These are phyloP conservation scores for Cladosporium austrohemisphaericum DNA, from an alignment of 2,329 filamentous ascomycete species.

Conservation along the genomic window DNA sequence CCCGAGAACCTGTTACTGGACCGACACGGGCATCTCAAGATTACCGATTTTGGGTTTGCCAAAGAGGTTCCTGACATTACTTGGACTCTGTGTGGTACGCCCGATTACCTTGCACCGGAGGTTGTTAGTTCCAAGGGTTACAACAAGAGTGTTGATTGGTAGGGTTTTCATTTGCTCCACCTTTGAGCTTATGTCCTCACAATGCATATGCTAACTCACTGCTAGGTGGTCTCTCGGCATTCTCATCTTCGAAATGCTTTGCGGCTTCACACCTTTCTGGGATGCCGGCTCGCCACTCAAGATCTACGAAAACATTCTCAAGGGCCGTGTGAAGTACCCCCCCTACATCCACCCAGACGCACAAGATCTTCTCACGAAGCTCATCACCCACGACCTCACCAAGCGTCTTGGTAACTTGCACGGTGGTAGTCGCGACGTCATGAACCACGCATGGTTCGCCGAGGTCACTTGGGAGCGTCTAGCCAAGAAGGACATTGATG, in stretches of 20 bases:
- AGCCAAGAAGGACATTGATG: conserved; percentile 94
- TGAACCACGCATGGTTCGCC: conserved; percentile 92
- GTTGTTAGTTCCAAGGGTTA: conserved; percentile 99
- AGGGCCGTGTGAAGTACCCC: conserved; percentile 93
- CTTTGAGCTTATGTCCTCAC: background rate
- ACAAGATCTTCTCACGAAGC: conserved; percentile 82
- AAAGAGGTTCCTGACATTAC: conserved; percentile 98
- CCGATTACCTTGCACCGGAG: conserved; percentile 94
- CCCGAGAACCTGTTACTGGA: conserved; percentile 80
- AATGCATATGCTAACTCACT: conserved; percentile 9
- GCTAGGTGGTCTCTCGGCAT: conserved; percentile 95
- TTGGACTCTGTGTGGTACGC: conserved; percentile 96
- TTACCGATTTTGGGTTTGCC: conserved; percentile 94
- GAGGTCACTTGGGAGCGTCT: conserved; percentile 97
- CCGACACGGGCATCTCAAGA: conserved; percentile 71
- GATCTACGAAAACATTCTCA: conserved; percentile 98
- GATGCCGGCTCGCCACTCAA: conserved; percentile 97
- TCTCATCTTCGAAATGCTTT: conserved; percentile 98
- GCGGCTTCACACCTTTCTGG: conserved; percentile 98
- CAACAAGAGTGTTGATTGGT: conserved; percentile 99
- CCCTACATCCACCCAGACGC: conserved; percentile 93
- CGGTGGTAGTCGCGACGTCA: conserved; percentile 85
- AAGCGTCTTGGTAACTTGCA: conserved; percentile 94
- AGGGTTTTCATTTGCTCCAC: conserved; percentile 45
- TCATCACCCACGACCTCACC: conserved; percentile 92